phyloP scores from a whole-genome alignment of 2,329 filamentous ascomycete species.

The Colletotrichum sp. region DNA sequence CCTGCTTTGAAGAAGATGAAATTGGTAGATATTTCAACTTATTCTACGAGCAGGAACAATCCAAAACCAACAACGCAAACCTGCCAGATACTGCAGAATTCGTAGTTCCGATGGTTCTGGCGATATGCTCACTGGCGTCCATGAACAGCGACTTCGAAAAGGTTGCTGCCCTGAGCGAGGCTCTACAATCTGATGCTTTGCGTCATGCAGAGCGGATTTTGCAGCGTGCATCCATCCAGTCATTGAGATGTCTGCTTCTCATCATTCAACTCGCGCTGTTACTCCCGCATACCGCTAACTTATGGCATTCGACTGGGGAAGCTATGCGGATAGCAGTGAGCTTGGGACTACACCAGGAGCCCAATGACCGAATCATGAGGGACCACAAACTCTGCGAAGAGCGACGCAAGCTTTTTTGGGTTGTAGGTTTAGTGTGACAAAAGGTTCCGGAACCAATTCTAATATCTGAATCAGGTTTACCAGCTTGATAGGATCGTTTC shows the following conservation, averaged over 20 bases:
- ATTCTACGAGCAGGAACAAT: neutral
- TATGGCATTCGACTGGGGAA: neutral
- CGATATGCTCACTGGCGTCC: neutral
- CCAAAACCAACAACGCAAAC: neutral
- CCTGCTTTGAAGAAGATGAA: neutral
- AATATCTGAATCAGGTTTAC: neutral
- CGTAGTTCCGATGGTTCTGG: neutral
- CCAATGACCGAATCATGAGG: neutral
- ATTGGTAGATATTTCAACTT: neutral
- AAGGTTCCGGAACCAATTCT: fast-evolving
- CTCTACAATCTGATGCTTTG: neutral
- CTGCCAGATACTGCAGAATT: neutral
- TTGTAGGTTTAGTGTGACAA: neutral
- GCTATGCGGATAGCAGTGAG: neutral
- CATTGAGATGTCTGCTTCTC: neutral
- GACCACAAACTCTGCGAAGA: neutral
- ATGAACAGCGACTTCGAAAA: neutral
- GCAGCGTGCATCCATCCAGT: neutral
- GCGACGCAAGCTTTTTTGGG: neutral
- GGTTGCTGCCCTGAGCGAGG: neutral
- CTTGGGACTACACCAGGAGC: neutral
- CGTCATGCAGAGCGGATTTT: neutral
- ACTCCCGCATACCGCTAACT: neutral
- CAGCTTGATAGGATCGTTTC: neutral
- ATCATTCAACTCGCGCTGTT: neutral